Percentiles rank a stretch among this genome's conserved stretches.
Conservation (phyloP, 1,284 basidiomycete genomes). For the Kwoniella shivajii region DNA sequence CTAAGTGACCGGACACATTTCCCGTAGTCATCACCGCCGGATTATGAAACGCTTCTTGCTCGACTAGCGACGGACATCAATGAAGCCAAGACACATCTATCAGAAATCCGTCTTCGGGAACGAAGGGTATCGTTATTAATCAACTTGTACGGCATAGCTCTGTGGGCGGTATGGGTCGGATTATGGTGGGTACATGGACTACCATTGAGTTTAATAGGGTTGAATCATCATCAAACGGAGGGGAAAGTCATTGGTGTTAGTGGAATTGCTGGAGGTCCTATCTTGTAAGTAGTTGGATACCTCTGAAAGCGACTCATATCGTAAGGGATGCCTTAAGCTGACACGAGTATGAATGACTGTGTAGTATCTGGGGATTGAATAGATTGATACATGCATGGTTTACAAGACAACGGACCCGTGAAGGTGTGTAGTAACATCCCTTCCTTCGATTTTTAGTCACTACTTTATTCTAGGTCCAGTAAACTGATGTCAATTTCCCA, state of each 20-base stretch:
- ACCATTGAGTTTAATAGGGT: conserved; percentile 56
- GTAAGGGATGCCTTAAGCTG: background rate
- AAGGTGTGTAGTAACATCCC: conserved; percentile 64
- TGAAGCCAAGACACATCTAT: conserved; percentile 69
- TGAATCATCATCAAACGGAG: conserved; percentile 43
- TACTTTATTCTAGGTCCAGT: background rate
- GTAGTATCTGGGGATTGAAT: conserved; percentile 78
- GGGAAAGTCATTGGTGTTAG: conserved; percentile 61
- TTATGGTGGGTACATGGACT: conserved; percentile 76
- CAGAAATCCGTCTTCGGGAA: conserved; percentile 84
- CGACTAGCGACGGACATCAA: conserved; percentile 57
- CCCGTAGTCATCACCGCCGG: conserved; percentile 47
- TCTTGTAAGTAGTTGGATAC: conserved; percentile 74
- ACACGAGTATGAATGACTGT: background rate
- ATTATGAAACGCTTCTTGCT: conserved; percentile 60
- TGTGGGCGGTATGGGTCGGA: conserved; percentile 77
- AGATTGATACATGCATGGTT: conserved; percentile 87
- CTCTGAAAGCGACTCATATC: too few species aligned
- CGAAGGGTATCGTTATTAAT: conserved; percentile 76
- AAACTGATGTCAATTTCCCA: background rate
- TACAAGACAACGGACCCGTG: conserved; percentile 74
- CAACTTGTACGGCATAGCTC: conserved; percentile 76
- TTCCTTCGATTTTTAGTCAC: background rate
- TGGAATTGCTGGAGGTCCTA: conserved; percentile 68
- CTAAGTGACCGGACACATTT: background rate